These are phyloP conservation scores for Corchorus olitorius DNA, from an alignment of 345 rosid genomes.

Conservation along the genomic window DNA sequence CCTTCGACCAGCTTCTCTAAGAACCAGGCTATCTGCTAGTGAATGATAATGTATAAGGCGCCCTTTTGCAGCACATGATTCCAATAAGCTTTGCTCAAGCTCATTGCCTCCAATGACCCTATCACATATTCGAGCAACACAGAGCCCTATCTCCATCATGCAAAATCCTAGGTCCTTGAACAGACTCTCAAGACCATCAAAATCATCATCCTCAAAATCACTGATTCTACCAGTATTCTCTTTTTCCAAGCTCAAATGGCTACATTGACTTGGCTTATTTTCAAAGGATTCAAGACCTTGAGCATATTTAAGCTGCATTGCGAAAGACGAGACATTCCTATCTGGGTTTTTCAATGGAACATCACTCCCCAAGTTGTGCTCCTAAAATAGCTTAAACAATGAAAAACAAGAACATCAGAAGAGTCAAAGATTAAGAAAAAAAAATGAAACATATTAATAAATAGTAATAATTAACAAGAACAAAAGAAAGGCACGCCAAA, in stretches of 20 bases:
- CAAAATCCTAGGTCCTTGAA: slow-evolving; percentile 70
- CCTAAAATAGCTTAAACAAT: slow-evolving; percentile 41
- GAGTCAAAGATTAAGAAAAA: neutral
- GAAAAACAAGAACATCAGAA: neutral
- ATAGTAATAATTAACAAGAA: neutral
- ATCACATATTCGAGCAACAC: slow-evolving; percentile 73
- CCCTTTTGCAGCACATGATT: slow-evolving; percentile 78
- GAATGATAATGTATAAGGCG: slow-evolving; percentile 94
- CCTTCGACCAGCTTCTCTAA: slow-evolving; percentile 39
- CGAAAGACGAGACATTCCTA: slow-evolving; percentile 78
- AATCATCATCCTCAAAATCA: slow-evolving; percentile 39
- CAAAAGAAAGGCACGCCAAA: neutral
- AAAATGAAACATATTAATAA: neutral
- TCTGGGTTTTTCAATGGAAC: slow-evolving; percentile 78
- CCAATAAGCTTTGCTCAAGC: slow-evolving; percentile 66
- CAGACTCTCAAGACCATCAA: slow-evolving; percentile 47
- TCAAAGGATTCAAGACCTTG: slow-evolving; percentile 35
- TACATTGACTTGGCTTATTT: slow-evolving; percentile 15
- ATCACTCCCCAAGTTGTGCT: slow-evolving; percentile 78
- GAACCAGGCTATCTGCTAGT: slow-evolving; percentile 41
- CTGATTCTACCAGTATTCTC: slow-evolving; percentile 20
- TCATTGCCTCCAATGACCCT: slow-evolving; percentile 67
- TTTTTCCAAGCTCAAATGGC: slow-evolving; percentile 10
- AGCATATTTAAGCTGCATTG: slow-evolving; percentile 61
- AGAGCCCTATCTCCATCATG: slow-evolving; percentile 79